Conservation (phyloP, 106 monocot genomes). For the Agapanthus africanus region DNA sequence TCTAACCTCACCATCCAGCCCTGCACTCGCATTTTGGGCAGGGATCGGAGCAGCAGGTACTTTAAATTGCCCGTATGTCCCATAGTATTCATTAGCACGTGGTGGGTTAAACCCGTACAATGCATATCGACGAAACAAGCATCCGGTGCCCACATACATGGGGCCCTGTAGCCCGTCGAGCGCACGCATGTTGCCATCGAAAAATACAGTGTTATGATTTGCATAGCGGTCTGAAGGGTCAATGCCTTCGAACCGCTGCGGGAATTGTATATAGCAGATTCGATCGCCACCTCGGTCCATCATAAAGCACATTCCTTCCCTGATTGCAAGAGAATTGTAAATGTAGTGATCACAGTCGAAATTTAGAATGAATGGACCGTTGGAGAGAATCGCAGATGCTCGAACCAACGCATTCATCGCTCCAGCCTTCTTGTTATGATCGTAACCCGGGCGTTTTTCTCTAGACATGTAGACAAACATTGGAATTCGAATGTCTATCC, state of each 20-base stretch:
- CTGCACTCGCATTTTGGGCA: too few species aligned
- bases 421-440: conserved; percentile 93
- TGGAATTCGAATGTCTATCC: conserved; percentile 60
- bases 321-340: conserved; percentile 61
- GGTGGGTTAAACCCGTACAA: conserved; percentile 85
- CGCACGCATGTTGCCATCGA: conserved; percentile 96
- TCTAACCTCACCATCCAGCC: not conserved
- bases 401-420: conserved; percentile 92
- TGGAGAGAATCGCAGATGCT: conserved; percentile 68
- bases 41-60: not conserved
- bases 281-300: conserved; percentile 82
- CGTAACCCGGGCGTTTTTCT: conserved; percentile 84
- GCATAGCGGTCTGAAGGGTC: conserved; percentile 93
- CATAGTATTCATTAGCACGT: conserved; percentile 64
- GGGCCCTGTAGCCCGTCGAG: conserved; percentile 91
- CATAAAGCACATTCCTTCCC: conserved; percentile 93
- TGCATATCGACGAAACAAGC: conserved; percentile 80
- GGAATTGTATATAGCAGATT: conserved; percentile 84
- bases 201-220: conserved; percentile 96
- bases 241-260: conserved; percentile 87
- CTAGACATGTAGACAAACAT: conserved; percentile 85
- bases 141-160: conserved; percentile 92
- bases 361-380: conserved; percentile 90
- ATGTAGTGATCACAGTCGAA: conserved; percentile 94
- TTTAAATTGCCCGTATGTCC: conserved; percentile 67